Evolutionary conservation across 441 rosid genomes (phyloP).

Genomic region (Biscutella auriculata): DNA sequence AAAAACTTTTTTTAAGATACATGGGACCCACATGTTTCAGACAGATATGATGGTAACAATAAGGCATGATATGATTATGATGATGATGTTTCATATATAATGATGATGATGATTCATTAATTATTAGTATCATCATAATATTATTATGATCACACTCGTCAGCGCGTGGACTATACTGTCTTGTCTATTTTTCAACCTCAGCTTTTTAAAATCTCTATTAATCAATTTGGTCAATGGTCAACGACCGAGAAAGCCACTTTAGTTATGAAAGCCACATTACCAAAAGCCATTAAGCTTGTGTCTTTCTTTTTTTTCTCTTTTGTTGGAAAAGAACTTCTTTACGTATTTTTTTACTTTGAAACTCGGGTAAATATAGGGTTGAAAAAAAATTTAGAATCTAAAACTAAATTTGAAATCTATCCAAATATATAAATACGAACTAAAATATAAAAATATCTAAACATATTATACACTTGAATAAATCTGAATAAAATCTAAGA

Average conservation of each 20-base stretch:
- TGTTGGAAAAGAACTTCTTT: constrained; percentile 11
- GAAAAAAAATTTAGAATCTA: too few relatives aligned
- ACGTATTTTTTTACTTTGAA: not conserved
- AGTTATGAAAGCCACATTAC: constrained; percentile 14
- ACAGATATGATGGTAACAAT: constrained; percentile 20
- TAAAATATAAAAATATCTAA: too few relatives aligned
- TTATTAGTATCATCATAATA: constrained; percentile 17
- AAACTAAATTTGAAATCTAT: too few relatives aligned
- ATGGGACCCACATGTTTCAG: constrained; percentile 9
- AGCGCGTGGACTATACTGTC: constrained; percentile 31
- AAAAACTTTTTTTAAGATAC: not conserved
- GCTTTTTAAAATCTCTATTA: too few relatives aligned
- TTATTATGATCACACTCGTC: not conserved
- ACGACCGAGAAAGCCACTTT: constrained; percentile 48
- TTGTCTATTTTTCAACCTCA: constrained; percentile 12
- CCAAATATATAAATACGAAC: too few relatives aligned
- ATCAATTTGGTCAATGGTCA: constrained; percentile 61
- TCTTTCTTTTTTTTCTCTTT: too few relatives aligned
- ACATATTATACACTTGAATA: too few relatives aligned
- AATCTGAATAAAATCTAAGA: too few relatives aligned
- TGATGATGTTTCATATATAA: constrained; percentile 29
- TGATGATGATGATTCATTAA: constrained; percentile 16
- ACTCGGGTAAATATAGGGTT: not conserved
- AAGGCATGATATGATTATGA: constrained; percentile 21
- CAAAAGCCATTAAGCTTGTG: constrained; percentile 14